Evolutionary conservation across 768 basidiomycete species (phyloP), one percentile per base, ranked within the genome.

Genomic region (Trametes gibbosa): DNA sequence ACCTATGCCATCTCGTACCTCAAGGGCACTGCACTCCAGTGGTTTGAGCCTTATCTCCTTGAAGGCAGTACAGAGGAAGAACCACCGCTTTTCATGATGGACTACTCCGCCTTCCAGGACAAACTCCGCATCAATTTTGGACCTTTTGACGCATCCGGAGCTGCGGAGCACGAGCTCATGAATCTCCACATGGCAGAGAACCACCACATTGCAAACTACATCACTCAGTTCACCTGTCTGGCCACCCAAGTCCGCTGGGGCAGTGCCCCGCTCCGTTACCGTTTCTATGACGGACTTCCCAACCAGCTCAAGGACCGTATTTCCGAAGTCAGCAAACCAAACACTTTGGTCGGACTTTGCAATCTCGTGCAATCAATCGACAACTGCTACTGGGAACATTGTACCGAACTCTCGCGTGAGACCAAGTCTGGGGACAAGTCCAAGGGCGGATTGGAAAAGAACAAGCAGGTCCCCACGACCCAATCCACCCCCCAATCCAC

Each of bases 141-240:
- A n/a, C n/a, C n/a, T n/a, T n/a, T n/a, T n/a, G n/a, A n/a, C n/a
- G n/a, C n/a, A n/a, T n/a, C n/a, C n/a, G n/a, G n/a, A n/a, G n/a
- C n/a, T n/a, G n/a, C n/a, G n/a, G n/a, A 56, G 39, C 54, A 56
- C 39, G 54, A 56, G 34, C 54, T 56, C 35, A 45, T 46, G 40
- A 61, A 51, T 47, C 41, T 51, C 39, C 39, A 17, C 3, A 50
- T 47, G 50, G 35, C 29, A 2, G 34, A 51, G 32, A 65, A 49
- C n/a, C 32, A 34, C 14, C 61, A 25, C 16, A 67, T 55, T 10
- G 62, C 63, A 14, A 40, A 27, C 23, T 9, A 42, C 46, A 16
- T 68, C 53, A 13, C 61, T 53, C 34, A 60, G 63, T 65, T 37
- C n/a, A n/a, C n/a, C n/a, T n/a, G n/a, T n/a, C n/a, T n/a, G n/a